Evolutionary conservation across 2,329 filamentous ascomycete species (phyloP).

Genomic region (Penicillium glabrum): DNA sequence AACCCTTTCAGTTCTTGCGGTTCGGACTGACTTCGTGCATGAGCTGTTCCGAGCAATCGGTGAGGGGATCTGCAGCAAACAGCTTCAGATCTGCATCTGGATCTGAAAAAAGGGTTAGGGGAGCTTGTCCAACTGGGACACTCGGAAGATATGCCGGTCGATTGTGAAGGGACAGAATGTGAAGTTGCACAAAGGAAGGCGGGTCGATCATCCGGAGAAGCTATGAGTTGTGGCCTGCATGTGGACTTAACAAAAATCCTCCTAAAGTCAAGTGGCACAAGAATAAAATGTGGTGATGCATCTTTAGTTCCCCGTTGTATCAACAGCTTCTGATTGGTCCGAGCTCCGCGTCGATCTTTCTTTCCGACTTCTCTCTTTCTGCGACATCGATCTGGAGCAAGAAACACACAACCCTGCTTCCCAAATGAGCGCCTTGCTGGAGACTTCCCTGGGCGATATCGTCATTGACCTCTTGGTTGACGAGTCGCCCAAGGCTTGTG

Average conservation of each 20-base stretch:
- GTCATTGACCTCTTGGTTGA: conserved; percentile 91
- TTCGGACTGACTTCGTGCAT: conserved; percentile 14
- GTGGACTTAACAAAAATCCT: conserved; percentile 6
- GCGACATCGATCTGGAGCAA: not conserved
- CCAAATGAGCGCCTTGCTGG: conserved; percentile 85
- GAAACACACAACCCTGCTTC: not conserved
- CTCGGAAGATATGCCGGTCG: conserved; percentile 31
- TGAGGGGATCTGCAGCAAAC: conserved; percentile 21
- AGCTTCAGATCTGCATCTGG: conserved; percentile 14
- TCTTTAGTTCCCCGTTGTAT: conserved; percentile 5
- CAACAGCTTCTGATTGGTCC: conserved; percentile 14
- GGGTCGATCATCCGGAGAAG: conserved; percentile 27
- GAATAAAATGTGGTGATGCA: not conserved
- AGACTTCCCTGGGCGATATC: conserved; percentile 90
- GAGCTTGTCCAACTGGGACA: conserved; percentile 26
- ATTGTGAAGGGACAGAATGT: conserved; percentile 19
- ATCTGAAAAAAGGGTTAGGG: conserved; percentile 10
- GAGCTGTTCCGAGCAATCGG: conserved; percentile 10
- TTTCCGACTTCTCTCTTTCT: conserved; percentile 6
- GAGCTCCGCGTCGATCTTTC: conserved; percentile 15
- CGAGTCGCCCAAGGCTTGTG: conserved; percentile 85
- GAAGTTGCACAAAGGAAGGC: conserved; percentile 28
- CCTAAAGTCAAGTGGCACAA: not conserved
- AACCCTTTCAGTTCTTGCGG: conserved; percentile 1
- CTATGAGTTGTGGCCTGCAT: conserved; percentile 3